A percentile compares a stretch with the other conserved stretches of the same genome.
phyloP scores from a whole-genome alignment of 805 yeast species.

The Candida rishiriensis region DNA sequence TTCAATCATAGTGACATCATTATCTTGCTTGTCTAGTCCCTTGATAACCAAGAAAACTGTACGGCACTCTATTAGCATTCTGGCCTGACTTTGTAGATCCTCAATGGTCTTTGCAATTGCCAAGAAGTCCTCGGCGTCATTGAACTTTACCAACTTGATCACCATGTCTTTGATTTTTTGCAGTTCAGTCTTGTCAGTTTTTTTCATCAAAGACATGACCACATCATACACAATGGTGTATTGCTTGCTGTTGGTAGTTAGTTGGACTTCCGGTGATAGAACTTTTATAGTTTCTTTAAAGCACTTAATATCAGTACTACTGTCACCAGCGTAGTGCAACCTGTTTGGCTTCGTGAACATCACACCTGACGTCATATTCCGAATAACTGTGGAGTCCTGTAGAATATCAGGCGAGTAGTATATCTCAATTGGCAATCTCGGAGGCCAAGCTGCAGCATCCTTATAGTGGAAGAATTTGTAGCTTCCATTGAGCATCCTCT shows the following conservation, averaged over 20 bases:
- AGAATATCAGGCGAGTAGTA: conserved; percentile 46
- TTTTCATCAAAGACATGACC: conserved; percentile 37
- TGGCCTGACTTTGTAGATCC: conserved; percentile 19
- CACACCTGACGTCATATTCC: conserved; percentile 48
- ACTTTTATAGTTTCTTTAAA: conserved; percentile 21
- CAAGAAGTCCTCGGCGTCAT: conserved; percentile 22
- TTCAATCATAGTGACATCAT: conserved; percentile 13
- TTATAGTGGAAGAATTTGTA: conserved; percentile 30
- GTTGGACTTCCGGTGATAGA: conserved; percentile 41
- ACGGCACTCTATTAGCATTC: conserved; percentile 20
- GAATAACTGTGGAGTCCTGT: conserved; percentile 42
- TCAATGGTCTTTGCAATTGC: conserved; percentile 16
- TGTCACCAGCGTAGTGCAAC: conserved; percentile 37
- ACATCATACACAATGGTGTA: conserved; percentile 50
- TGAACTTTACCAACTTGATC: conserved; percentile 28
- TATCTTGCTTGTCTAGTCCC: conserved; percentile 5
- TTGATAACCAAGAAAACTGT: conserved; percentile 13
- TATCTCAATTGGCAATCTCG: conserved; percentile 60
- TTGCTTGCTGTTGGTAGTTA: conserved; percentile 54
- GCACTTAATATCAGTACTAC: conserved; percentile 7
- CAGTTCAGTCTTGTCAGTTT: conserved; percentile 32
- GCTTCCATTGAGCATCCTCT: conserved; percentile 28
- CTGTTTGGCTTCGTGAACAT: conserved; percentile 48
- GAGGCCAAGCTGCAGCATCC: conserved; percentile 50
- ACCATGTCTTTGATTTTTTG: conserved; percentile 36